A percentile compares a stretch with the other conserved stretches of the same genome.
Conservation (phyloP, 1,139 yeast genomes). For the Blastobotrys persicus region DNA sequence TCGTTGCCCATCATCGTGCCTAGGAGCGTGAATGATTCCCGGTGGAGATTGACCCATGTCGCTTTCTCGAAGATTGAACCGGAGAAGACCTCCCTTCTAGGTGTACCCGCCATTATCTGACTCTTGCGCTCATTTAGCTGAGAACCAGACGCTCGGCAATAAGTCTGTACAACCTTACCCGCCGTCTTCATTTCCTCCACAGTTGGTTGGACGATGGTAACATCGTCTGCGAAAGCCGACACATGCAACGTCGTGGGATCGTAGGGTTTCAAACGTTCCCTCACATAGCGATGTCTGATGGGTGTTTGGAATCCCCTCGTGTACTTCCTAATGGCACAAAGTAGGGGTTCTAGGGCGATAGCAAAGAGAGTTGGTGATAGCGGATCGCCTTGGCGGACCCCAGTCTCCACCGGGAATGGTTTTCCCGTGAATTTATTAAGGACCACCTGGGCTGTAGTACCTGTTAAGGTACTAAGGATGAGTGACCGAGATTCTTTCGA, state of each 20-base stretch:
- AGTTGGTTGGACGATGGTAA: not conserved
- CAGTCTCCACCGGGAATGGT: not conserved
- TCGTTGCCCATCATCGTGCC: not conserved
- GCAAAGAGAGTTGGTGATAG: constrained; percentile 9
- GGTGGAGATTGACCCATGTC: not conserved
- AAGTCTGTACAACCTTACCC: not conserved
- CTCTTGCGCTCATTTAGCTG: not conserved
- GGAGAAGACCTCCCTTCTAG: not conserved
- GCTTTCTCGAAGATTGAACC: not conserved
- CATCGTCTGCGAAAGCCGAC: constrained; percentile 7
- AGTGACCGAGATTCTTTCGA: not conserved
- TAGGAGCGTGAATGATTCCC: not conserved
- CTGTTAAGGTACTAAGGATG: not conserved
- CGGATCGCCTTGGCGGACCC: constrained; percentile 11
- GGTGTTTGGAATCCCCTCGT: not conserved
- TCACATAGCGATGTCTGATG: not conserved
- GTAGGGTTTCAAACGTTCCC: not conserved
- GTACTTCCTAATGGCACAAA: not conserved
- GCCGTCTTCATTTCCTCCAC: not conserved
- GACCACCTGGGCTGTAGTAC: constrained; percentile 1
- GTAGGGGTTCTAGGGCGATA: constrained; percentile 5
- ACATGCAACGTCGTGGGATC: not conserved
- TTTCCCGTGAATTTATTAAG: not conserved
- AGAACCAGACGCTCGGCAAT: not conserved
- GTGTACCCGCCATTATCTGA: not conserved